Evolutionary conservation across 2,329 filamentous ascomycete species (phyloP).

Genomic region (Orbilia ellipsospora): DNA sequence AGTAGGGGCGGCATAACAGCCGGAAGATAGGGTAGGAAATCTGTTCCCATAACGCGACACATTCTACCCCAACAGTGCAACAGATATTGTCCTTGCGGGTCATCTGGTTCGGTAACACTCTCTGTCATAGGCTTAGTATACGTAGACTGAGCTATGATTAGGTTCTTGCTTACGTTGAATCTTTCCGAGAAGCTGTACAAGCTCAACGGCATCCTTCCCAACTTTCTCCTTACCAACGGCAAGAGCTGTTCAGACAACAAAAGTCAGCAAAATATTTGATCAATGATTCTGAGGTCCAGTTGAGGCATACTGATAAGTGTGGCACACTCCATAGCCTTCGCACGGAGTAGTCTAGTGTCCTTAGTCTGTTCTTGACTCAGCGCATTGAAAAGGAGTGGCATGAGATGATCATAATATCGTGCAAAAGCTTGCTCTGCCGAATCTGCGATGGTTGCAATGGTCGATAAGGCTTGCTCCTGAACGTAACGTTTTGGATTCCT

Average conservation of each 20-base stretch:
- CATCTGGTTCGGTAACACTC: conserved; percentile 87
- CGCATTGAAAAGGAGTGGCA: conserved; percentile 93
- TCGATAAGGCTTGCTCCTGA: conserved; percentile 96
- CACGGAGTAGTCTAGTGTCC: conserved; percentile 87
- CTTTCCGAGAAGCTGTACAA: conserved; percentile 86
- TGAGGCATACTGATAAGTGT: conserved; percentile 75
- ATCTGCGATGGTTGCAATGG: conserved; percentile 98
- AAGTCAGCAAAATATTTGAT: background rate
- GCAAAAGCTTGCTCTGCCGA: conserved; percentile 94
- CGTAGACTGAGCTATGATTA: background rate
- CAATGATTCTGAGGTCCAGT: background rate
- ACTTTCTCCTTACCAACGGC: conserved; percentile 95
- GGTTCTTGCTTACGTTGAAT: conserved; percentile 73
- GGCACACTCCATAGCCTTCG: conserved; percentile 99
- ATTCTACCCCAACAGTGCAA: conserved; percentile 99
- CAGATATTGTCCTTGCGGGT: conserved; percentile 95
- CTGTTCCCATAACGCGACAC: conserved; percentile 89
- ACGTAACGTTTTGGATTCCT: conserved; percentile 95
- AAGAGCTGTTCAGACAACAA: conserved; percentile 68
- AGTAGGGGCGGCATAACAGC: conserved; percentile 95
- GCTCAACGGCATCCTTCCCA: conserved; percentile 82
- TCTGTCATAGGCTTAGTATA: conserved; percentile 60
- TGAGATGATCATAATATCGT: conserved; percentile 94
- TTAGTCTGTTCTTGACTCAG: conserved; percentile 85
- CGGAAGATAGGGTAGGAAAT: conserved; percentile 91